Conservation (phyloP, 345 rosid species). For the Diplotaxis tenuifolia region DNA sequence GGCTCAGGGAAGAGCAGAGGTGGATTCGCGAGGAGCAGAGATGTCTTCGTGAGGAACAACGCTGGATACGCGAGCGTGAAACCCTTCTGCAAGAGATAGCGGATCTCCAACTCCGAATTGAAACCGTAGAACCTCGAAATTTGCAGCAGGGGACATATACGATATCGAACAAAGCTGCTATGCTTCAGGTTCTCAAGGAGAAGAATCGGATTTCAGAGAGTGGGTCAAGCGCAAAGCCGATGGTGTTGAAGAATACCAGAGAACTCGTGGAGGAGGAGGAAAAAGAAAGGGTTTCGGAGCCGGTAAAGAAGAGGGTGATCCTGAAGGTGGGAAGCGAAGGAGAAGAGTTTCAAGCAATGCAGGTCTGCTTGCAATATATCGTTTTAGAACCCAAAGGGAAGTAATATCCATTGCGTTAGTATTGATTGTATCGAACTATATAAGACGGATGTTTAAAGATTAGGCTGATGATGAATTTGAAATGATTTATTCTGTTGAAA, state of each 20-base stretch:
- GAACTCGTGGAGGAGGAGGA: conserved; percentile 33
- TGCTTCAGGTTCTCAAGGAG: conserved; percentile 62
- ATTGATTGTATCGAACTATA: neutral
- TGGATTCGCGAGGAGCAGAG: conserved; percentile 94
- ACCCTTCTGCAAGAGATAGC: conserved; percentile 54
- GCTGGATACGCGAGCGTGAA: conserved; percentile 85
- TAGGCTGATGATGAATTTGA: neutral
- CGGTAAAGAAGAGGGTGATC: conserved; percentile 39
- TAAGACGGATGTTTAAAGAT: too few relatives aligned
- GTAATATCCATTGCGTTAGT: conserved; percentile 14
- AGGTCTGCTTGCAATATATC: conserved; percentile 59
- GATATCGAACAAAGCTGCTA: conserved; percentile 43
- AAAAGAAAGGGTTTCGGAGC: conserved; percentile 40
- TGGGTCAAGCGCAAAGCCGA: conserved; percentile 42
- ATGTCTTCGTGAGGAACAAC: conserved; percentile 78
- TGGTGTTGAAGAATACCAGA: conserved; percentile 45
- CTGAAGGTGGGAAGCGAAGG: conserved; percentile 85
- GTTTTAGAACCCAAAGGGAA: conserved; percentile 48
- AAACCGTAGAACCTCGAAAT: conserved; percentile 56
- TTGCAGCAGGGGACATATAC: conserved; percentile 44
- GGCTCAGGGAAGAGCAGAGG: conserved; percentile 87
- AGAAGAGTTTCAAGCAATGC: conserved; percentile 79
- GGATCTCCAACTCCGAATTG: conserved; percentile 57
- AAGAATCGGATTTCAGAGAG: conserved; percentile 58
- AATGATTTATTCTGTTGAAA: too few relatives aligned